Evolutionary conservation across 352 stramenopile species (phyloP), one percentile per base, ranked within the genome.

Genomic region (Pythium dissotocum): DNA sequence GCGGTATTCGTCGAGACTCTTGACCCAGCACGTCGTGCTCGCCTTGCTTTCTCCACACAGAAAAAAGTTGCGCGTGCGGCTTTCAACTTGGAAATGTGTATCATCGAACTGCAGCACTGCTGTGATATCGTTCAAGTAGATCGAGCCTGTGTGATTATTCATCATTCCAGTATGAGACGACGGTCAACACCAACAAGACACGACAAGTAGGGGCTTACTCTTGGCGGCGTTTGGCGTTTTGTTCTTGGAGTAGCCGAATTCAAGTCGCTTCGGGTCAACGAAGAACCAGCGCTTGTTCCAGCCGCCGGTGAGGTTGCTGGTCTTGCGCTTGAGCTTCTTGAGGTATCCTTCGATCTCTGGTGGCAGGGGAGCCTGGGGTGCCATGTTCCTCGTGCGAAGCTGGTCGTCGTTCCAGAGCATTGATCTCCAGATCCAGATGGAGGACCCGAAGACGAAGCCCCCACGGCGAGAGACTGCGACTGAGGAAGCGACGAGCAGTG

Each of bases 251-350:
- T 95, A 95, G 2, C 87, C 80, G 60, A 95, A 94, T 51, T 94
- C 87, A 26, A 79, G 77, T 10, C 80, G 82, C 71, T 87, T 84
- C 4, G 77, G 71, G 58, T 95, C 85, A 30, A 95, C 84, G 44
- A 91, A 95, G 76, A 95, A 95, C 87, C 84, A 95, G 33, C 87
- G 83, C 67, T 88, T 91, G 80, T 93, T 95, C 85, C 84, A 95
- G 63, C 87, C 90, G 2, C 83, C 84, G 26, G 76, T 82, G 42
- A 90, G 49, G 70, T 82, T 93, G 70, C 77, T 89, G 6, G 87
- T 93, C 65, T 94, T 93, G 57, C 87, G 87, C 73, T 95, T 95
- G 60, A 95, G 81, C 66, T 95, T 94, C 72, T 93, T 92, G n/a
- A 95, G 73, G 55, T 85, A 93, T 18, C 87, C 87, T 69, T 95